phyloP scores from a whole-genome alignment of 1,284 basidiomycete genomes.

The Cerrena zonata region DNA sequence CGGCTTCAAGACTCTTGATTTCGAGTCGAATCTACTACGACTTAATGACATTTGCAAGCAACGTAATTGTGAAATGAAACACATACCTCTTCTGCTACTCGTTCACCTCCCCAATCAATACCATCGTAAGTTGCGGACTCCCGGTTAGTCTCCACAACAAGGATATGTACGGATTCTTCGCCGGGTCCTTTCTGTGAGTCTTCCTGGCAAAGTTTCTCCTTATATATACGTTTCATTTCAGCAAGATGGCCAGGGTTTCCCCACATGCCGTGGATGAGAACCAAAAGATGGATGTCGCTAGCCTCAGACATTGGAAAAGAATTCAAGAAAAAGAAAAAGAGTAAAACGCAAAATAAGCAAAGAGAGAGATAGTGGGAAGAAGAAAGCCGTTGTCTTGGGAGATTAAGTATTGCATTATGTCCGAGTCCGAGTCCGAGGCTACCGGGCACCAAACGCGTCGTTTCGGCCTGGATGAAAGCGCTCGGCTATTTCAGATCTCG shows the following conservation, averaged over 20 bases:
- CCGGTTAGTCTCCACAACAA: conserved; percentile 44
- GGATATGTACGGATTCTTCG: conserved; percentile 34
- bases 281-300: conserved; percentile 27
- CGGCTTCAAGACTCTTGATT: conserved; percentile 45
- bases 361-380: not conserved
- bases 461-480: no score
- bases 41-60: not conserved
- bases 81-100: conserved; percentile 60
- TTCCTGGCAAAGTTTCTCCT: conserved; percentile 29
- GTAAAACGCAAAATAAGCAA: not conserved
- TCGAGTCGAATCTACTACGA: conserved; percentile 43
- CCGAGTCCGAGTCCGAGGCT: no score
- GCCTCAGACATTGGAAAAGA: conserved; percentile 3
- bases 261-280: conserved; percentile 83
- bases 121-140: conserved; percentile 58
- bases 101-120: conserved; percentile 59
- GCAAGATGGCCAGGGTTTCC: conserved; percentile 58
- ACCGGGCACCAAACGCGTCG: no score
- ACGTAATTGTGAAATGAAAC: no score
- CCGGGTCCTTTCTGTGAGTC: conserved; percentile 19
- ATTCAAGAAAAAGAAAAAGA: not conserved
- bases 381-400: not conserved
- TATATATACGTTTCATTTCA: conserved; percentile 40
- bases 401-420: no score
- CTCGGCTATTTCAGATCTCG: no score